Conservation (phyloP, 768 basidiomycete species). For the Phallus indusiatus region DNA sequence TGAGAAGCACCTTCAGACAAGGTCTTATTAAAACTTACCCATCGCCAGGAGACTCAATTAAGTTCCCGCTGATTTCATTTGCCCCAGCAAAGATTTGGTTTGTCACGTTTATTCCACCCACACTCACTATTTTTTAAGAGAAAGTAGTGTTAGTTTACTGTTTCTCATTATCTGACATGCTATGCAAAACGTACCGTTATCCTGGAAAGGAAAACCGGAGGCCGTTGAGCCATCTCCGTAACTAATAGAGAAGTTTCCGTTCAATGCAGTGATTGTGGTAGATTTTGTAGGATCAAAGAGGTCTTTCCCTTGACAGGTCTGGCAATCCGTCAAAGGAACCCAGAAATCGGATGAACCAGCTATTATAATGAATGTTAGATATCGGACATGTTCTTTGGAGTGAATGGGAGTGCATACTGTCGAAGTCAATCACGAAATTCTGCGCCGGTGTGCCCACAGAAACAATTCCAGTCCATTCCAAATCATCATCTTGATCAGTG, state of each 20-base stretch:
- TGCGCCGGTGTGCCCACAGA: slow-evolving; percentile 29
- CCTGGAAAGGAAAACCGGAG: slow-evolving; percentile 29
- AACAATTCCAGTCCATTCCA: slow-evolving; percentile 28
- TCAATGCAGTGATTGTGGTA: slow-evolving; percentile 20
- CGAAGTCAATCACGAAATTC: slow-evolving; percentile 32
- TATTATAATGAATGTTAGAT: neutral
- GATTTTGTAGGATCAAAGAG: slow-evolving; percentile 22
- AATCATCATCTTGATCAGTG: slow-evolving; percentile 17
- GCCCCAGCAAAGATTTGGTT: slow-evolving; percentile 20
- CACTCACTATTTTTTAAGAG: neutral
- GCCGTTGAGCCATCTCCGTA: slow-evolving; percentile 35
- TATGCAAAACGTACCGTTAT: slow-evolving; percentile 20
- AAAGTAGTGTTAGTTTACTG: neutral
- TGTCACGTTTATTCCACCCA: slow-evolving; percentile 1
- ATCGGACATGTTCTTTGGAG: neutral
- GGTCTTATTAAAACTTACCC: slow-evolving; percentile 7
- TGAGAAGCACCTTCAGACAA: neutral
- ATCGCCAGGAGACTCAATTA: slow-evolving; percentile 9
- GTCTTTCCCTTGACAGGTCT: slow-evolving; percentile 14
- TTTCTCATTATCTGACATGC: neutral
- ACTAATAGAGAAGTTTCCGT: slow-evolving; percentile 25
- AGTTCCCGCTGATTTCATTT: slow-evolving; percentile 15
- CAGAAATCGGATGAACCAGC: slow-evolving; percentile 26
- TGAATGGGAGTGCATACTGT: slow-evolving; percentile 15
- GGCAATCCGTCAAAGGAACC: slow-evolving; percentile 25